A percentile compares a stretch with the other conserved stretches of the same genome.
Evolutionary conservation across 163 green algal genomes (phyloP).

Genomic region (Chloromonas sp.): DNA sequence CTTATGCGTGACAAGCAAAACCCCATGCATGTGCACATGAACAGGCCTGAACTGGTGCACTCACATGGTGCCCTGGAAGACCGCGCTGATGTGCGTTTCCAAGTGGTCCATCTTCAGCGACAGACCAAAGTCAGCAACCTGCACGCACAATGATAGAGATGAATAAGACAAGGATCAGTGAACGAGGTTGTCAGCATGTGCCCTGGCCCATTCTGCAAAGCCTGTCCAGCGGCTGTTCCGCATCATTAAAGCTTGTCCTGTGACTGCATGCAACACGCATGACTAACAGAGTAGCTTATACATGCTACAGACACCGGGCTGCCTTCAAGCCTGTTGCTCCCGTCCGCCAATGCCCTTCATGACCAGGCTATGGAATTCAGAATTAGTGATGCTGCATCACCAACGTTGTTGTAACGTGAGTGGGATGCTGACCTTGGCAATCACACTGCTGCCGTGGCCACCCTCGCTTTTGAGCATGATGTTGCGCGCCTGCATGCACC

Average conservation of each 20-base stretch:
- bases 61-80: slow-evolving; percentile 23
- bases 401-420: too few relatives aligned
- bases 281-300: background rate
- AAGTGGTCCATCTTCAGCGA: slow-evolving; percentile 29
- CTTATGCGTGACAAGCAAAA: too few relatives aligned
- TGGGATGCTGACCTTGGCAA: slow-evolving; percentile 9
- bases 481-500: slow-evolving; percentile 18
- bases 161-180: background rate
- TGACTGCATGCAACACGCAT: too few relatives aligned
- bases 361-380: too few relatives aligned
- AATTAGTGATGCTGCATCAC: too few relatives aligned
- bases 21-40: too few relatives aligned
- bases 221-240: too few relatives aligned
- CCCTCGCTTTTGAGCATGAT: slow-evolving; percentile 33
- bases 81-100: slow-evolving; percentile 16
- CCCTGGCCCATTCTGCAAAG: background rate
- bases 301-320: too few relatives aligned
- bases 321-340: too few relatives aligned
- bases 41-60: background rate
- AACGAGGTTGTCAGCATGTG: background rate
- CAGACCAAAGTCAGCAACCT: slow-evolving; percentile 23
- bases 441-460: slow-evolving; percentile 5
- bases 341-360: too few relatives aligned
- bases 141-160: background rate
- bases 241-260: too few relatives aligned